A percentile compares a stretch with the other conserved stretches of the same genome.
Evolutionary conservation across 441 rosid genomes (phyloP).

Genomic region (Pelargonium exstipulatum): DNA sequence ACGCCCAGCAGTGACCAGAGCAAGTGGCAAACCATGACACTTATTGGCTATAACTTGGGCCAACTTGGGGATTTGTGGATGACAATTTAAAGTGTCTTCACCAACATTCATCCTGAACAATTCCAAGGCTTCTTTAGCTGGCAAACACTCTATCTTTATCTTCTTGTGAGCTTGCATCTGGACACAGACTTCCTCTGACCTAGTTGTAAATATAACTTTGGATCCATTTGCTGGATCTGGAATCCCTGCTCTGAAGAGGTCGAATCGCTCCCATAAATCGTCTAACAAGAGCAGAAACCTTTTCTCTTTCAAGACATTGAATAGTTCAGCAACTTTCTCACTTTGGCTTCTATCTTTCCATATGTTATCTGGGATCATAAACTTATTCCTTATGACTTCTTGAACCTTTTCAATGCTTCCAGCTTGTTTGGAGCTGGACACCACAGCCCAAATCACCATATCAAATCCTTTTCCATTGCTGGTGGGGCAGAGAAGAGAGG

Average conservation of each 20-base stretch:
- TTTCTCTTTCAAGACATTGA: not conserved
- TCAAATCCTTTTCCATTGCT: not conserved
- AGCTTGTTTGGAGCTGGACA: conserved; percentile 11
- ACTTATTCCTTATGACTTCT: conserved; percentile 11
- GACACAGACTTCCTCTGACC: conserved; percentile 10
- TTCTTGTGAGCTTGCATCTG: conserved; percentile 9
- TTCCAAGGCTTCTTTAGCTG: conserved; percentile 11
- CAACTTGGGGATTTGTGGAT: conserved; percentile 9
- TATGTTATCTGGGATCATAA: not conserved
- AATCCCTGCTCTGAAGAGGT: conserved; percentile 16
- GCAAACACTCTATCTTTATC: conserved; percentile 12
- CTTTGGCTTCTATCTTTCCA: conserved; percentile 17
- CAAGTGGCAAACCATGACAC: conserved; percentile 23
- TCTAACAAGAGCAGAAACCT: conserved; percentile 25
- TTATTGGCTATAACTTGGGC: not conserved
- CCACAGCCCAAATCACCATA: conserved; percentile 10
- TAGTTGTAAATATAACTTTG: conserved; percentile 21
- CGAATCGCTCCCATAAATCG: conserved; percentile 14
- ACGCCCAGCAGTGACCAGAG: conserved; percentile 16
- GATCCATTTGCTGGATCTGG: conserved; percentile 2
- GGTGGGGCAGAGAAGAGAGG: not conserved
- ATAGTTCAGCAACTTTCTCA: not conserved
- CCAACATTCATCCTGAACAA: conserved; percentile 23
- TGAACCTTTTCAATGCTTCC: conserved; percentile 12
- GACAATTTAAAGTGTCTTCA: not conserved